Conservation (phyloP, 805 yeast species). For the Candida endomychidarum region DNA sequence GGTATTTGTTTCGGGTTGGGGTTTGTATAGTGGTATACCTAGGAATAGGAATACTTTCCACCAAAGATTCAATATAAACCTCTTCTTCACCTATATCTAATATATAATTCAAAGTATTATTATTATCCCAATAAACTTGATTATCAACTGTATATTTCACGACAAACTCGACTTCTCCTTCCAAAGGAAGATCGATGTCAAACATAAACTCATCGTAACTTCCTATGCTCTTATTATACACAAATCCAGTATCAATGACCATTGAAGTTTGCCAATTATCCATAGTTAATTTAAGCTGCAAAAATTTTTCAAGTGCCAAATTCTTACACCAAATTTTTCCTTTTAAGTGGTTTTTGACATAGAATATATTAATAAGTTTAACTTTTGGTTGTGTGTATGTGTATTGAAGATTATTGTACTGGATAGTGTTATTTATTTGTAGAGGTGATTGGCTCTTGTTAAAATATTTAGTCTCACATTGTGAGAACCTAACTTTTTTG, state of each 20-base stretch:
- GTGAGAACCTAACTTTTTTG: not conserved
- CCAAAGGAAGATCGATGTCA: constrained; percentile 34
- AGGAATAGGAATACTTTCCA: not conserved
- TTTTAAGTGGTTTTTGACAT: constrained; percentile 11
- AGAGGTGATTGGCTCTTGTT: not conserved
- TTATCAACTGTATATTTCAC: constrained; percentile 31
- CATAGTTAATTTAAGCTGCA: constrained; percentile 46
- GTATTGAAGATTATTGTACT: not conserved
- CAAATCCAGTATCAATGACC: constrained; percentile 21
- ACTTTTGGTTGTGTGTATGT: not conserved
- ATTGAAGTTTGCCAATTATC: constrained; percentile 47
- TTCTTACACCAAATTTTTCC: constrained; percentile 20
- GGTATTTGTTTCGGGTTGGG: too few species aligned
- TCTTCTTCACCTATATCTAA: constrained; percentile 20
- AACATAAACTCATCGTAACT: constrained; percentile 51
- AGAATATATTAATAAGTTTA: constrained; percentile 31
- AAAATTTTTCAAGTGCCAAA: constrained; percentile 35
- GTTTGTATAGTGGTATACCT: too few species aligned
- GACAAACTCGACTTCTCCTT: constrained; percentile 13
- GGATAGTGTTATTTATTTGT: constrained; percentile 1
- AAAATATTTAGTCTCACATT: constrained; percentile 3
- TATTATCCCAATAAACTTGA: constrained; percentile 40
- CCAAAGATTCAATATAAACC: not conserved
- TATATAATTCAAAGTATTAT: constrained; percentile 31
- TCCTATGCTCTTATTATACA: constrained; percentile 9